These are phyloP conservation scores for Psilocybe sp. DNA, from an alignment of 768 basidiomycete genomes.

Conservation along the genomic window DNA sequence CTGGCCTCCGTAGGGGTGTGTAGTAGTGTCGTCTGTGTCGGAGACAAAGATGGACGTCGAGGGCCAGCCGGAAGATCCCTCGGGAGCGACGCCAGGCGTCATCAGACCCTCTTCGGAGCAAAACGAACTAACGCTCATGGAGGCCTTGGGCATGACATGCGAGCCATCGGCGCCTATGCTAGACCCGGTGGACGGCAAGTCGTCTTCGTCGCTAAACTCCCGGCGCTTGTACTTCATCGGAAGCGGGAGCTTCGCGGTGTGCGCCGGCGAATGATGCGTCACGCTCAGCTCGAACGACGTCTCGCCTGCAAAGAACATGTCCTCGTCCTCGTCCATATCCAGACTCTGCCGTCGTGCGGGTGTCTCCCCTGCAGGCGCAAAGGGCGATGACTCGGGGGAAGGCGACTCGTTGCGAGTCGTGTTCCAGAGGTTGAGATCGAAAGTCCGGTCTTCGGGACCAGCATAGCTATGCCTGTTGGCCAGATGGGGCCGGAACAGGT, in stretches of 20 bases:
- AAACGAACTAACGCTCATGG: conserved; percentile 61
- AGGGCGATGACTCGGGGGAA: conserved; percentile 54
- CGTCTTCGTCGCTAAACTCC: conserved; percentile 72
- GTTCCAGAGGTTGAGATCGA: conserved; percentile 33
- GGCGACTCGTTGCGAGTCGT: conserved; percentile 37
- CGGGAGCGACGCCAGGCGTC: conserved; percentile 62
- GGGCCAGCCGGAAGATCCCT: conserved; percentile 63
- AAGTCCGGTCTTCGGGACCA: conserved; percentile 36
- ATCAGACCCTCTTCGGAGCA: conserved; percentile 67
- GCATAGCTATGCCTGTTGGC: conserved; percentile 66
- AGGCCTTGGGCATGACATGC: conserved; percentile 51
- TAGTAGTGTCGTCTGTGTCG: conserved; percentile 37
- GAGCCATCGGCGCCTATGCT: conserved; percentile 22
- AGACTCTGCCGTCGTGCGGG: conserved; percentile 28
- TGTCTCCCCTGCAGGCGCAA: conserved; percentile 16
- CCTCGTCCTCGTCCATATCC: conserved; percentile 37
- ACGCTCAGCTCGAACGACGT: conserved; percentile 59
- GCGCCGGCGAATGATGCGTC: conserved; percentile 57
- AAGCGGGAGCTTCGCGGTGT: conserved; percentile 41
- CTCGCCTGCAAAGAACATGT: conserved; percentile 51
- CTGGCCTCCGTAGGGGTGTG: conserved; percentile 15
- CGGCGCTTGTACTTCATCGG: conserved; percentile 71
- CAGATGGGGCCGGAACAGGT: conserved; percentile 24
- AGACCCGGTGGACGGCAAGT: conserved; percentile 23
- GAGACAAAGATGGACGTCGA: conserved; percentile 35